Evolutionary conservation across 1,139 yeast genomes (phyloP), one percentile per base, ranked within the genome.

Genomic region (Magnusiomyces clavatus): DNA sequence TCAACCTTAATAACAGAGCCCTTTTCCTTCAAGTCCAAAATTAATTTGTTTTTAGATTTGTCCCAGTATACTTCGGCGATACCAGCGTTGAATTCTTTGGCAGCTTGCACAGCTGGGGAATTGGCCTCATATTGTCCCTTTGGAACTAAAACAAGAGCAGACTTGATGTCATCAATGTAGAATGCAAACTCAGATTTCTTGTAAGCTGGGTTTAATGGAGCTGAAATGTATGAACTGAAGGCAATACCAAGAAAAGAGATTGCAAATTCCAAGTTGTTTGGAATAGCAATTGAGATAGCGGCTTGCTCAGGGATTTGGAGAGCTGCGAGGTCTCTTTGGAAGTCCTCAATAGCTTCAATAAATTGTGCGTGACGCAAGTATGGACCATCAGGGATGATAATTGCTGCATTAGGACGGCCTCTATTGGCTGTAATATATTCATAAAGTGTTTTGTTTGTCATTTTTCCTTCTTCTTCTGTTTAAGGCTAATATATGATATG

Each of bases 161-260:
- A 74, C 58, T 77, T 69, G 57, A 82, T 68, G 60, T 82, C 87
- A 48, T 74, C 77, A 53, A 82, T 68, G 62, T 81, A 82, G 63
- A 81, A 80, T 59, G 78, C 80, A 61, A 80, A 78, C 65, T 82
- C 88, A 38, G 69, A 60, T 59, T 77, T 75, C 61, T 77, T 80
- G 65, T 81, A 81, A 52, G 74, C 74, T 13, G 86, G 76, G 61
- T 82, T 82, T 61, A 82, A 68, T 3, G 88, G 88, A 3, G 86
- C 84, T 19, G 83, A 83, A 44, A 81, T 70, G 58, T 76, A 71
- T 0, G 80, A 76, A 29, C 78, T 74, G 57, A 77, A 73, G 1
- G 84, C 77, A 19, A 76, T 69, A 1, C 78, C 82, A 19, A 81
- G 64, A 60, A 81, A 82, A 1, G 77, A 68, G 8, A 74, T 73